These are phyloP conservation scores for Boletellus emodensis DNA, from an alignment of 768 basidiomycete species.

Conservation along the genomic window DNA sequence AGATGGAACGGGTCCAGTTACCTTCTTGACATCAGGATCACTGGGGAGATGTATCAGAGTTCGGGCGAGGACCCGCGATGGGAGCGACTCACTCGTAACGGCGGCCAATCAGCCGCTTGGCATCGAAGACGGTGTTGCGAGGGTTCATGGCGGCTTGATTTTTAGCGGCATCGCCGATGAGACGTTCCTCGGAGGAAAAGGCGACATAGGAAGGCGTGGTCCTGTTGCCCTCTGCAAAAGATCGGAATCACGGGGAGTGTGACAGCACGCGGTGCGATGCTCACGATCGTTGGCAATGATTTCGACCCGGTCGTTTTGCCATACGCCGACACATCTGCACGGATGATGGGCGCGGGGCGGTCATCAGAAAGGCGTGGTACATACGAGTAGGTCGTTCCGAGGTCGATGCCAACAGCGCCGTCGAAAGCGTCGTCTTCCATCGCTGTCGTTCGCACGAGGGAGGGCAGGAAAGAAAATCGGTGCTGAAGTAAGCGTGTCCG, in stretches of 20 bases:
- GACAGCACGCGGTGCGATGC: slow-evolving; percentile 28
- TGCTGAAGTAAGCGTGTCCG: slow-evolving; percentile 53
- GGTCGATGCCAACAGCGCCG: slow-evolving; percentile 96
- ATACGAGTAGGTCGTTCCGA: slow-evolving; percentile 96
- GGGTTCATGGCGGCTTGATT: slow-evolving; percentile 99
- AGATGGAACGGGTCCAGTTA: slow-evolving; percentile 2
- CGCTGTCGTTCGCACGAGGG: slow-evolving; percentile 39
- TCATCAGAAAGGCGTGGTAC: slow-evolving; percentile 25
- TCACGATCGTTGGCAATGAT: slow-evolving; percentile 96
- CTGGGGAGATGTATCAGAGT: slow-evolving; percentile 35
- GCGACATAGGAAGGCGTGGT: slow-evolving; percentile 99
- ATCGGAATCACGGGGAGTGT: background rate
- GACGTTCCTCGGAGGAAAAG: slow-evolving; percentile 92
- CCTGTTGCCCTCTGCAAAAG: slow-evolving; percentile 83
- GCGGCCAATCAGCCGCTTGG: slow-evolving; percentile 97
- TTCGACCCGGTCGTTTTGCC: slow-evolving; percentile 99
- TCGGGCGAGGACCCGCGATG: background rate
- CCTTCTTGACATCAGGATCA: slow-evolving; percentile 93
- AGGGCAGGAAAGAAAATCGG: slow-evolving; percentile 38
- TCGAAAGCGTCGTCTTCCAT: slow-evolving; percentile 88
- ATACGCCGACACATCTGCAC: slow-evolving; percentile 92
- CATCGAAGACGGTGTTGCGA: slow-evolving; percentile 97
- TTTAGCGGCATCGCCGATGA: slow-evolving; percentile 98
- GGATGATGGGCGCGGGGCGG: slow-evolving; percentile 22
- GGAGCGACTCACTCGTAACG: slow-evolving; percentile 74